Evolutionary conservation across 2,329 filamentous ascomycete genomes (phyloP), one percentile per base, ranked within the genome.

Genomic region (Biscogniauxia mediterranea): DNA sequence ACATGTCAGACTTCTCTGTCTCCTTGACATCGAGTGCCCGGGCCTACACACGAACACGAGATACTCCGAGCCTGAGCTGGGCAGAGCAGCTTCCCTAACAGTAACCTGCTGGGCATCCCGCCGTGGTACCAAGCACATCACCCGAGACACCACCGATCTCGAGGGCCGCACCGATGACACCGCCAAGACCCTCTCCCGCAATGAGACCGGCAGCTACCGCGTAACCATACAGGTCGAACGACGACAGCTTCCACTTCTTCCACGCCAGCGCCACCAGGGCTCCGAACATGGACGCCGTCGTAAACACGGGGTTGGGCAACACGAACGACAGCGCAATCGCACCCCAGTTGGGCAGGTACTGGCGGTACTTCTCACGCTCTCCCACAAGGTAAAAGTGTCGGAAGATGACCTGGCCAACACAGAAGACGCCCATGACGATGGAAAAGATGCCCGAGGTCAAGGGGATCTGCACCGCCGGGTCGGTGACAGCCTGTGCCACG

Each of bases 111-210:
- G 75, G 75, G 64, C 75, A 77, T 11, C 71, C 75, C 38, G 69
- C 63, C 5, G 59, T 70, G 11, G 74, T 74, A 21, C 74, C 75
- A 17, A 70, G 69, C 11, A 71, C 54, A 42, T 75, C 73, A 2
- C 74, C 71, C 13, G 71, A 73, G 17, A 76, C 73, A 13, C 72
- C 69, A 20, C 64, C 69, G 19, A 77, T 70, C 60, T 76, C 71
- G 46, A 77, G 65, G 42, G 61, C 52, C 9, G 83, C 83, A 63
- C 83, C 83, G 54, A 88, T 70, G n/a, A 87, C 84, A 64, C 85
- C 85, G 38, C 85, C 85, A 58, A 88, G 81, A 59, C 85, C 85
- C 74, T 88, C 85, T 5, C 85, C 85, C 3, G 85, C 85, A 70
- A 88, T 88, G 64, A 86, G 77, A 54, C 85, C 85, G 32, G 83